These are phyloP conservation scores for Leccinum ochraceum DNA, from an alignment of 768 basidiomycete species.

Conservation along the genomic window DNA sequence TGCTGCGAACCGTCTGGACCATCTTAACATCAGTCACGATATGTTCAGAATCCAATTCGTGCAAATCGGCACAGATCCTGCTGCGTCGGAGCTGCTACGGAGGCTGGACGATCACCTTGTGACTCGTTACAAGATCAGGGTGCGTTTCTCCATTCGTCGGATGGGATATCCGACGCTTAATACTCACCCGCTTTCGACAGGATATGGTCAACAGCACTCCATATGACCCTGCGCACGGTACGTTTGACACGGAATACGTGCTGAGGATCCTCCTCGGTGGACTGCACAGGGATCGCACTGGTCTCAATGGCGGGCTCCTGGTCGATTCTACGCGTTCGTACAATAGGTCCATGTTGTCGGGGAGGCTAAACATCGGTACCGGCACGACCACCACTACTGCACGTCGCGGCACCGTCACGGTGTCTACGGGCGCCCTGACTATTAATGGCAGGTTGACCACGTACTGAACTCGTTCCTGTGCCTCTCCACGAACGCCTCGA, in stretches of 20 bases:
- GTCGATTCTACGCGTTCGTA: background rate
- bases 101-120: conserved; percentile 42
- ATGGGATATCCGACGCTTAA: background rate
- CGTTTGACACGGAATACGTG: conserved; percentile 37
- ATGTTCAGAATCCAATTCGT: conserved; percentile 49
- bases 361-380: conserved; percentile 5
- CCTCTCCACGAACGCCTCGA: too few species aligned
- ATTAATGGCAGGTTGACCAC: too few species aligned
- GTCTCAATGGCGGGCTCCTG: conserved; percentile 11
- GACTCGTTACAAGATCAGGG: conserved; percentile 33
- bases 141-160: conserved; percentile 1
- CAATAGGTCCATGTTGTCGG: background rate
- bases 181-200: conserved; percentile 16
- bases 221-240: conserved; percentile 33
- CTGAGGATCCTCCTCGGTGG: conserved; percentile 36
- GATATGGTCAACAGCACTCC: conserved; percentile 51
- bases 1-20: conserved; percentile 41
- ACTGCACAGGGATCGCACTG: conserved; percentile 17
- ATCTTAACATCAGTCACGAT: conserved; percentile 33
- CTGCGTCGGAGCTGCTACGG: conserved; percentile 40
- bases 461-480: too few species aligned
- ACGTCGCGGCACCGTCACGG: too few species aligned
- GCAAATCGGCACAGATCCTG: conserved; percentile 43
- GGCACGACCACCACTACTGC: too few species aligned
- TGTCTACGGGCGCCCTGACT: too few species aligned